Percentiles rank a stretch among this genome's conserved stretches.
These are phyloP conservation scores for Dispira simplex DNA, from an alignment of 192 early-diverging fungal genomes.

Conservation along the genomic window DNA sequence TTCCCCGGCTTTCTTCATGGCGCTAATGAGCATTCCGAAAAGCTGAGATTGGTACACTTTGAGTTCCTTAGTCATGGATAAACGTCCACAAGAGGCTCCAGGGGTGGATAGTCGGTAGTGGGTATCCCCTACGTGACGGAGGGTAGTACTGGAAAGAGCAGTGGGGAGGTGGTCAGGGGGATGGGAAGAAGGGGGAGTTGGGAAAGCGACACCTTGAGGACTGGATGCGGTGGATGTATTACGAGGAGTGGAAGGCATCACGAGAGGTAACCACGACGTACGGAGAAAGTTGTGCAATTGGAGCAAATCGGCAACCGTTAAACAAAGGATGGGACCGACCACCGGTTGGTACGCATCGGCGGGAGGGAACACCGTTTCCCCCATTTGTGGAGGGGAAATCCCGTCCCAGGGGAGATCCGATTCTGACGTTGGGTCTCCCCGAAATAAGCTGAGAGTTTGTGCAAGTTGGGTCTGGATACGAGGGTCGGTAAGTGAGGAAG, in stretches of 20 bases:
- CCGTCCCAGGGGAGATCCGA: neutral
- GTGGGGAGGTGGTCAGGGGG: neutral
- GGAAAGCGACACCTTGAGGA: neutral
- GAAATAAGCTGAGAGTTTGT: neutral
- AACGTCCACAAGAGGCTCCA: neutral
- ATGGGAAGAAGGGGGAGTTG: neutral
- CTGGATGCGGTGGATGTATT: neutral
- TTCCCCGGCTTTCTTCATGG: constrained; percentile 2
- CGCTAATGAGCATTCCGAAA: constrained; percentile 5
- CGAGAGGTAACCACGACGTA: constrained; percentile 2
- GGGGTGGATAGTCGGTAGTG: neutral
- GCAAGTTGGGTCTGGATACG: neutral
- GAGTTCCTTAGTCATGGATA: neutral
- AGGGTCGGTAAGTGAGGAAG: neutral
- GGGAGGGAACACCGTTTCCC: neutral
- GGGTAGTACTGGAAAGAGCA: too few species aligned
- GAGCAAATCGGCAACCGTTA: neutral
- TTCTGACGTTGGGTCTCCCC: neutral
- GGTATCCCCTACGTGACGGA: neutral
- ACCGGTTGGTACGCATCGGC: neutral
- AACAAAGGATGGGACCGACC: neutral
- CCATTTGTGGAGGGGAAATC: neutral
- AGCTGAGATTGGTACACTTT: constrained; percentile 8
- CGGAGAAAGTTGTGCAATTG: constrained; percentile 1
- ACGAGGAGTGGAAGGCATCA: constrained; percentile 2